These are phyloP conservation scores for Camelina hispida DNA, from an alignment of 345 rosid species.

Conservation along the genomic window DNA sequence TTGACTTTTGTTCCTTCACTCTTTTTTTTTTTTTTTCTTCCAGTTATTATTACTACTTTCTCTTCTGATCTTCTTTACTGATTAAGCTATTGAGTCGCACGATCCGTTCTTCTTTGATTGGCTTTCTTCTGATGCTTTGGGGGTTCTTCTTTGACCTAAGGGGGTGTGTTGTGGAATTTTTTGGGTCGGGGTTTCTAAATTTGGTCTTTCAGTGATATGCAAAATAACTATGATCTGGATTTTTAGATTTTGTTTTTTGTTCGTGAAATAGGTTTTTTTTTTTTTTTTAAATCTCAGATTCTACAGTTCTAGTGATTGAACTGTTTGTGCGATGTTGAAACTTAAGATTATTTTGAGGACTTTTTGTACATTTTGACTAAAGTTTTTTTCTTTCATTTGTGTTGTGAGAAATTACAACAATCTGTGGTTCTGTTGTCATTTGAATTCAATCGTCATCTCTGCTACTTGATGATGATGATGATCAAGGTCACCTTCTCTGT, in stretches of 20 bases:
- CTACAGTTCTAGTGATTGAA: background rate
- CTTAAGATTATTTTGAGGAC: background rate
- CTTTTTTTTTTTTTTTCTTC: background rate
- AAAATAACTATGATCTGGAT: background rate
- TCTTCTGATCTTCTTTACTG: slow-evolving; percentile 15
- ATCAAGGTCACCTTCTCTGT: background rate
- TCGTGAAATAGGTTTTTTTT: background rate
- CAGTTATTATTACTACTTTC: background rate
- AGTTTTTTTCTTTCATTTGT: background rate
- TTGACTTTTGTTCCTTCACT: slow-evolving; percentile 37
- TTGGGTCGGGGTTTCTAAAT: slow-evolving; percentile 11
- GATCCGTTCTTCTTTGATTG: slow-evolving; percentile 22
- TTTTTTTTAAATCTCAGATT: background rate
- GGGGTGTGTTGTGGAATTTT: slow-evolving; percentile 17
- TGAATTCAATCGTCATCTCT: slow-evolving; percentile 1
- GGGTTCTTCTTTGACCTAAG: background rate
- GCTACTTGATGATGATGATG: background rate
- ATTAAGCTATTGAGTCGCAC: slow-evolving; percentile 25
- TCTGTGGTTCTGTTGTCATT: background rate
- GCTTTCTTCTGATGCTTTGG: background rate
- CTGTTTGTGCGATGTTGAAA: background rate
- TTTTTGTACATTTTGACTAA: background rate
- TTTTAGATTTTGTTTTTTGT: background rate
- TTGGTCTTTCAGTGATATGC: background rate
- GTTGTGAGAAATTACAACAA: background rate